phyloP scores from a whole-genome alignment of 83 land plant genomes.

The Picea engelmannii region DNA sequence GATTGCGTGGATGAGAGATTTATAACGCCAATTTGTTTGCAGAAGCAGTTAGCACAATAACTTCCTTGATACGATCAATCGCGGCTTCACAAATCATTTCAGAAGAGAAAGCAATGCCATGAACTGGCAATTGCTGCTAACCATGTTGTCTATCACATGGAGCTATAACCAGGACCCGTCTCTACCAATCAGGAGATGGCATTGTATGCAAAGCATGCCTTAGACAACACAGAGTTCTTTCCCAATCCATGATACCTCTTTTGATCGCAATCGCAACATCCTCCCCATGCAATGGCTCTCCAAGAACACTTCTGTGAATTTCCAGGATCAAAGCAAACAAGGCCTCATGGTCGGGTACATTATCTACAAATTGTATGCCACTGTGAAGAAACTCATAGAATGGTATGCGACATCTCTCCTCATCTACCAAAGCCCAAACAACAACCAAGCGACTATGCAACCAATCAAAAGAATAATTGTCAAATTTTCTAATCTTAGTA shows the following conservation, averaged over 20 bases:
- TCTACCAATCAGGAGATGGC: no score
- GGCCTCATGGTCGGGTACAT: constrained; percentile 95
- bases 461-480: constrained; percentile 71
- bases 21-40: no score
- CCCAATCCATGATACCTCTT: constrained; percentile 90
- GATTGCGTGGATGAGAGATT: no score
- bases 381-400: constrained; percentile 94
- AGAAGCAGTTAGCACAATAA: no score
- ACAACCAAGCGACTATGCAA: constrained; percentile 83
- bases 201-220: constrained; percentile 68
- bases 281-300: no score
- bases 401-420: no score
- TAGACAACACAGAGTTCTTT: constrained; percentile 48
- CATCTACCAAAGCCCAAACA: constrained; percentile 83
- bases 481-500: constrained; percentile 39
- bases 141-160: no score
- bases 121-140: no score
- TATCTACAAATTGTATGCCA: constrained; percentile 83
- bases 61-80: no score
- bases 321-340: constrained; percentile 85
- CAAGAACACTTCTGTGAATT: constrained; percentile 67
- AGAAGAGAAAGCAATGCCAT: no score
- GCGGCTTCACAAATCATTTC: no score
- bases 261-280: constrained; percentile 7
- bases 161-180: no score